These are phyloP conservation scores for Rubroshorea leprosula DNA, from an alignment of 345 rosid species.

Conservation along the genomic window DNA sequence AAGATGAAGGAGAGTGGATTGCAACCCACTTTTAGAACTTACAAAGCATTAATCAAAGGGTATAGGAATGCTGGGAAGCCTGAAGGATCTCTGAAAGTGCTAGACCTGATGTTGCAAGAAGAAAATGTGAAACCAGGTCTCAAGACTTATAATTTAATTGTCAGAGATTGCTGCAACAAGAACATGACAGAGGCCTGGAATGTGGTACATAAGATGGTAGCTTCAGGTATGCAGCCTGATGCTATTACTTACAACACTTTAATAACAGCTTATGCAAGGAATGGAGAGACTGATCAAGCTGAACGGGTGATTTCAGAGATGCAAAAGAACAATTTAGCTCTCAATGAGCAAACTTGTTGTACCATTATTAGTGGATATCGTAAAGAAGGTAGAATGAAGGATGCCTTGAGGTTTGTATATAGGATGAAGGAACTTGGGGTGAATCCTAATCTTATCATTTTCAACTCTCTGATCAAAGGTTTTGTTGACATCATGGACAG, in stretches of 20 bases:
- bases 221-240: conserved; percentile 46
- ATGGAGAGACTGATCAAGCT: conserved; percentile 42
- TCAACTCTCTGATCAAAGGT: conserved; percentile 55
- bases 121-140: conserved; percentile 41
- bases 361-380: conserved; percentile 51
- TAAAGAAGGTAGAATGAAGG: conserved; percentile 47
- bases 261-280: conserved; percentile 50
- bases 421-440: conserved; percentile 45
- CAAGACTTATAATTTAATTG: conserved; percentile 54
- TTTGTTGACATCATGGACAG: conserved; percentile 58
- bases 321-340: conserved; percentile 35
- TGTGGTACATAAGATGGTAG: conserved; percentile 43
- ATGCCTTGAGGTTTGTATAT: conserved; percentile 45
- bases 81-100: conserved; percentile 45
- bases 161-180: conserved; percentile 56
- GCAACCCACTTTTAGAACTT: conserved; percentile 51
- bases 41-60: conserved; percentile 59
- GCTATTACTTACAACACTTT: conserved; percentile 57
- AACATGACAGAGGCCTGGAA: conserved; percentile 52
- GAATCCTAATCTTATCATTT: conserved; percentile 46
- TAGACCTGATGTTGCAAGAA: conserved; percentile 42
- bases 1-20: conserved; percentile 55
- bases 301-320: conserved; percentile 40
- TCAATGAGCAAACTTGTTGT: conserved; percentile 55
- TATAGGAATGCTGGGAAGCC: conserved; percentile 54